Evolutionary conservation across 2,329 filamentous ascomycete species (phyloP).

Genomic region (Coleophoma eucalyptorum): DNA sequence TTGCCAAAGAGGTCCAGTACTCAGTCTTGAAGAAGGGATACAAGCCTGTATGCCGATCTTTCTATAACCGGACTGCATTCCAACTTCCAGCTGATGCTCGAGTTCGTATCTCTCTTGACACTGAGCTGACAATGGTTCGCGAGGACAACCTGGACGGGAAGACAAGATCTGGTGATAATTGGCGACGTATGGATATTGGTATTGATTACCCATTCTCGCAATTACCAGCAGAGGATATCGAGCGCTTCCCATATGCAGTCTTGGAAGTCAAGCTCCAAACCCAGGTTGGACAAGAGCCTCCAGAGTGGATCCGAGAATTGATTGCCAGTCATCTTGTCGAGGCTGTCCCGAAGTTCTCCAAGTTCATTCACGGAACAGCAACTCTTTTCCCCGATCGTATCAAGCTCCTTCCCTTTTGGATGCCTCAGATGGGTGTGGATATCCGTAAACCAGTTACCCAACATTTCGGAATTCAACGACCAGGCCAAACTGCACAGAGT

Average conservation of each 20-base stretch:
- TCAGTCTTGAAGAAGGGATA: conserved; percentile 84
- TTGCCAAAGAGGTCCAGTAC: conserved; percentile 92
- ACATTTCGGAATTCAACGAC: conserved; percentile 85
- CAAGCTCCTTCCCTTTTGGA: conserved; percentile 91
- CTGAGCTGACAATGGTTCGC: conserved; percentile 89
- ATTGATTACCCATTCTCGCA: conserved; percentile 94
- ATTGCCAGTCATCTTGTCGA: conserved; percentile 93
- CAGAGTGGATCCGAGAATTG: conserved; percentile 93
- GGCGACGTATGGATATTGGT: conserved; percentile 95
- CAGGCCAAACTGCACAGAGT: conserved; percentile 63
- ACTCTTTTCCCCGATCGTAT: conserved; percentile 84
- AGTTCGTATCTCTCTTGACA: conserved; percentile 94
- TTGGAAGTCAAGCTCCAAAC: conserved; percentile 98
- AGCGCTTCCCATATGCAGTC: conserved; percentile 92
- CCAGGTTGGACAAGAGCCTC: conserved; percentile 89
- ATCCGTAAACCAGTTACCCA: conserved; percentile 90
- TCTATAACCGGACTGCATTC: conserved; percentile 98
- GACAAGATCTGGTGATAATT: conserved; percentile 77
- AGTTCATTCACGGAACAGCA: conserved; percentile 95
- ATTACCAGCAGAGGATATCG: conserved; percentile 77
- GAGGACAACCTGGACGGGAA: conserved; percentile 91
- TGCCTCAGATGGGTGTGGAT: conserved; percentile 96
- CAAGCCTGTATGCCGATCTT: conserved; percentile 85
- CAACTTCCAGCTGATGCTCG: conserved; percentile 94
- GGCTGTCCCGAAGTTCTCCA: conserved; percentile 98